Evolutionary conservation across 1,139 yeast genomes (phyloP).

Genomic region (Geotrichum klebahnii): DNA sequence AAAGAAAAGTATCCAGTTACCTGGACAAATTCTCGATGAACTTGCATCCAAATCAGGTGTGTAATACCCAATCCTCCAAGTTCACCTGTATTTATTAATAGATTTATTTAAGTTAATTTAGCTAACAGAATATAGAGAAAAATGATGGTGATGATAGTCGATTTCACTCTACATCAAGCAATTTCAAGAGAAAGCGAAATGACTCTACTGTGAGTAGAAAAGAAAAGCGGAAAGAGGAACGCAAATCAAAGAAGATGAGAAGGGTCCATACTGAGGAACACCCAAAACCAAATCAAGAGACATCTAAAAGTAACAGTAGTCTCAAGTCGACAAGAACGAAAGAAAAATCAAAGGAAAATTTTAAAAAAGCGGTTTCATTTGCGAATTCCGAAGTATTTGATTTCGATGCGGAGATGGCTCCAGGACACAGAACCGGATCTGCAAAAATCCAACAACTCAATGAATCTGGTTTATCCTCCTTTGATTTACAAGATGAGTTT

Average conservation of each 20-base stretch:
- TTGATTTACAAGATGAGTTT: constrained; percentile 18
- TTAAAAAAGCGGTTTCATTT: constrained; percentile 10
- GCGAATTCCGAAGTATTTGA: constrained; percentile 18
- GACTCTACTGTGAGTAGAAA: constrained; percentile 21
- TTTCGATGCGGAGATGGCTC: constrained; percentile 15
- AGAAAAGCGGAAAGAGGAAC: constrained; percentile 28
- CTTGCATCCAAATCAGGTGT: constrained; percentile 7
- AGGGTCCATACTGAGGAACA: constrained; percentile 6
- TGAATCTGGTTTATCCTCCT: neutral
- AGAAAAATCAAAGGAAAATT: neutral
- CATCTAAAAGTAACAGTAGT: neutral
- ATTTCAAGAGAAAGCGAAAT: constrained; percentile 11
- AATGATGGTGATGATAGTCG: constrained; percentile 6
- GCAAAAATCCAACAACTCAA: constrained; percentile 12
- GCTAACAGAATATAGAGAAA: neutral
- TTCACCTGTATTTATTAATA: neutral
- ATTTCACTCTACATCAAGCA: constrained; percentile 10
- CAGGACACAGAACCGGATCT: constrained; percentile 5
- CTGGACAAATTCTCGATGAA: constrained; percentile 17
- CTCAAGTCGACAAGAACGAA: neutral
- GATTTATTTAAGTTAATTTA: too few species aligned
- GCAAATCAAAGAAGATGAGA: constrained; percentile 25
- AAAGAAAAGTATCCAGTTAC: constrained; percentile 14
- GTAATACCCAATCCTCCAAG: constrained; percentile 1
- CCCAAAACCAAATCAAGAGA: constrained; percentile 11